Conservation (phyloP, 129 eudicot genomes). For the Flaveria ramosissima region DNA sequence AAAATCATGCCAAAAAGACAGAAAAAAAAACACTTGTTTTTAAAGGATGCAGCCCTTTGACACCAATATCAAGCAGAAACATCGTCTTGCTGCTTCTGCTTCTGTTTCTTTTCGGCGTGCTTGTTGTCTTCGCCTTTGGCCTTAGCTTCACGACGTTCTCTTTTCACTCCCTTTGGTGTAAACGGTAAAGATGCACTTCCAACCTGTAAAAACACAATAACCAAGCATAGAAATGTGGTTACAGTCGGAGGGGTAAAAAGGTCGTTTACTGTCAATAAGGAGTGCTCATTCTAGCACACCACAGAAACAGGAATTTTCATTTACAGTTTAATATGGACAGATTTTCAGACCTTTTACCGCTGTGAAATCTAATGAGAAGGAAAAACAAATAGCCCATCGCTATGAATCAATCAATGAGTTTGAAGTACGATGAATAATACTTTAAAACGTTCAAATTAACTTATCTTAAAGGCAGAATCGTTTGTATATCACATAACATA, state of each 20-base stretch:
- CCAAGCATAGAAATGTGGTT: background rate
- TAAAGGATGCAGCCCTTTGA: background rate
- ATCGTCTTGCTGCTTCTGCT: slow-evolving; percentile 41
- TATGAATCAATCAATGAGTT: no score
- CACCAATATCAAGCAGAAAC: slow-evolving; percentile 25
- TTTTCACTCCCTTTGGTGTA: slow-evolving; percentile 88
- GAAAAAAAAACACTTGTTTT: background rate
- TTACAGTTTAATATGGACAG: background rate
- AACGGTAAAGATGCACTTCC: slow-evolving; percentile 57
- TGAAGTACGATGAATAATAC: no score
- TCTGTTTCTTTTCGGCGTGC: slow-evolving; percentile 58
- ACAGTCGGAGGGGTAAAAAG: background rate
- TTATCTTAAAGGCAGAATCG: no score
- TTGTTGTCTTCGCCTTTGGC: slow-evolving; percentile 37
- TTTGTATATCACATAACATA: no score
- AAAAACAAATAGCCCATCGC: no score
- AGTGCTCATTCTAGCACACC: background rate
- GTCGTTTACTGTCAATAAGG: background rate
- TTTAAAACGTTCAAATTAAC: no score
- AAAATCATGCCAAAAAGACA: background rate
- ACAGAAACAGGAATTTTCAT: background rate
- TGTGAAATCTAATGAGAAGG: no score
- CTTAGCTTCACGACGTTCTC: slow-evolving; percentile 92
- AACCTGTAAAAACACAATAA: slow-evolving; percentile 45
- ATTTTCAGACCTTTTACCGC: no score